These are phyloP conservation scores for Monilinia aucupariae DNA, from an alignment of 2,329 filamentous ascomycete species.

Conservation along the genomic window DNA sequence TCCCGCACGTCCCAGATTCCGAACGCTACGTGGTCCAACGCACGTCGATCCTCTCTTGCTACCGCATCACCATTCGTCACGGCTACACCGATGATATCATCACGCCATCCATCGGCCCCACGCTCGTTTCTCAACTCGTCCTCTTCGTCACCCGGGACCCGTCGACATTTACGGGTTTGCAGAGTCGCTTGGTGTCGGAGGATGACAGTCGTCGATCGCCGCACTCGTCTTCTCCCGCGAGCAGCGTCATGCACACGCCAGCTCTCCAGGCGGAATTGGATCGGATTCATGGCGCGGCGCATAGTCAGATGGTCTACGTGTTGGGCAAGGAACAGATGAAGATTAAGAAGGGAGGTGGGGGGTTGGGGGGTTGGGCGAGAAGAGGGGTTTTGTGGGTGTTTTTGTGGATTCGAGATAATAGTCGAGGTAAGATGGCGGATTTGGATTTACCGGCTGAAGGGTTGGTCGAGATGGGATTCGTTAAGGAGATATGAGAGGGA, in stretches of 20 bases:
- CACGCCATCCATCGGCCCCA: constrained; percentile 54
- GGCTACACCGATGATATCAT: constrained; percentile 70
- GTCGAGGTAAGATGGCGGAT: constrained; percentile 60
- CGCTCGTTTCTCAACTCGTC: constrained; percentile 55
- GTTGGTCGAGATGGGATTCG: constrained; percentile 63
- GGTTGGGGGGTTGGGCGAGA: constrained; percentile 36
- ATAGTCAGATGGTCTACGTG: constrained; percentile 49
- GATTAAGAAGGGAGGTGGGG: constrained; percentile 39
- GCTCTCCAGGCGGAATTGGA: constrained; percentile 40
- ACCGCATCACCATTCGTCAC: constrained; percentile 63
- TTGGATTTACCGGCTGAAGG: constrained; percentile 54
- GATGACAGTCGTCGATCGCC: background rate
- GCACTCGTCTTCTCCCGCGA: background rate
- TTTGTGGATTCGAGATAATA: constrained; percentile 61
- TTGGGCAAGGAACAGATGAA: constrained; percentile 59
- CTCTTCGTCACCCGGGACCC: constrained; percentile 42
- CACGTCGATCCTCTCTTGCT: constrained; percentile 52
- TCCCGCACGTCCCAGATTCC: constrained; percentile 47
- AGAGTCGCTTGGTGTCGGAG: background rate
- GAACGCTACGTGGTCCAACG: constrained; percentile 44
- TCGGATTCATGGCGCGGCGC: constrained; percentile 41
- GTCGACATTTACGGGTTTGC: constrained; percentile 20
- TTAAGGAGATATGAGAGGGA: constrained; percentile 54
- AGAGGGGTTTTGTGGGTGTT: constrained; percentile 49
- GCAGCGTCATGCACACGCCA: constrained; percentile 25